Conservation (phyloP, 2,329 filamentous ascomycete genomes). For the Sporothrix humicola region DNA sequence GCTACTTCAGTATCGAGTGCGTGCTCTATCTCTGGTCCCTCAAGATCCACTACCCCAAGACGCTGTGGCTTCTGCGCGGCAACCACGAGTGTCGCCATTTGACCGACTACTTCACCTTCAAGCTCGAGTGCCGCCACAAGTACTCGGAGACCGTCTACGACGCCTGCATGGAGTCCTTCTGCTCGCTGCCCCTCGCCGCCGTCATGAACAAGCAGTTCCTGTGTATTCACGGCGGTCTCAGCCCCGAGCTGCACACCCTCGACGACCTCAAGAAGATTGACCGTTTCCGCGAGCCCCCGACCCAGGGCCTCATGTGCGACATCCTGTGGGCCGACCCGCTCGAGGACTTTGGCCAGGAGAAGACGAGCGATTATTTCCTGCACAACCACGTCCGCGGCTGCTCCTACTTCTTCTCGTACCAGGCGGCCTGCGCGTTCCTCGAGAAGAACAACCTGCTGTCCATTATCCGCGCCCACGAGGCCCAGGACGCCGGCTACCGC, state of each 20-base stretch:
- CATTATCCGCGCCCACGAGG: slow-evolving; percentile 96
- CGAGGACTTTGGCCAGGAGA: slow-evolving; percentile 98
- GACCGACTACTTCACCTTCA: slow-evolving; percentile 99
- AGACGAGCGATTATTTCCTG: slow-evolving; percentile 95
- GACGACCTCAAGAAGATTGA: slow-evolving; percentile 97
- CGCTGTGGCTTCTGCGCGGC: slow-evolving; percentile 92
- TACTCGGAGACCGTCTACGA: slow-evolving; percentile 97
- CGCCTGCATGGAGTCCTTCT: slow-evolving; percentile 98
- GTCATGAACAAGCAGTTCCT: slow-evolving; percentile 99
- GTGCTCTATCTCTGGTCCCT: slow-evolving; percentile 96
- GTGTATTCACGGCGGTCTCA: slow-evolving; percentile 95
- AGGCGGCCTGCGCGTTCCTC: slow-evolving; percentile 92
- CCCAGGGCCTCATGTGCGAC: slow-evolving; percentile 98
- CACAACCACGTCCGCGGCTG: slow-evolving; percentile 99
- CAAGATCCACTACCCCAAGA: slow-evolving; percentile 99
- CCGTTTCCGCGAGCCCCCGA: slow-evolving; percentile 95
- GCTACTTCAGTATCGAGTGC: slow-evolving; percentile 99
- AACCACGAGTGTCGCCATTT: slow-evolving; percentile 99
- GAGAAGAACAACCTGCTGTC: slow-evolving; percentile 99
- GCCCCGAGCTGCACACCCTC: slow-evolving; percentile 92
- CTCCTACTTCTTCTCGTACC: slow-evolving; percentile 99
- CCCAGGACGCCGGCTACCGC: slow-evolving; percentile 96
- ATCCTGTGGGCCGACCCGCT: slow-evolving; percentile 98
- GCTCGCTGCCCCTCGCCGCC: slow-evolving; percentile 86
- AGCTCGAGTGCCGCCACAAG: slow-evolving; percentile 99